Conservation (phyloP, 2,329 filamentous ascomycete species). For the Macrophomina pseudophaseolina region DNA sequence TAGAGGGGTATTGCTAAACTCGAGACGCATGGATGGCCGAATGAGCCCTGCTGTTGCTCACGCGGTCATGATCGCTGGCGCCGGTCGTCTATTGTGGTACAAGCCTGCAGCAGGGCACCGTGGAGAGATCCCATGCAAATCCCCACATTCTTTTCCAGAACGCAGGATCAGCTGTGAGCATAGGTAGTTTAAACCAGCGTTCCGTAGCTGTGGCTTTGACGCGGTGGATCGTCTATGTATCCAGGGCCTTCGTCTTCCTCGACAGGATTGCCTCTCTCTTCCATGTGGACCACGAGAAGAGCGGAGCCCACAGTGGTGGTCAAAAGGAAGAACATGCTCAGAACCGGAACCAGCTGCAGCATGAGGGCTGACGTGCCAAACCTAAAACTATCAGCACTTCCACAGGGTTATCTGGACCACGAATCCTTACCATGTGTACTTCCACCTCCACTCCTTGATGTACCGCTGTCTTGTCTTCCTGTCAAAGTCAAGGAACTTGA, state of each 20-base stretch:
- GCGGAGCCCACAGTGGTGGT: slow-evolving; percentile 85
- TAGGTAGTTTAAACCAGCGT: not conserved
- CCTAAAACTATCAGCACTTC: slow-evolving; percentile 40
- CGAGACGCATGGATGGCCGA: not conserved
- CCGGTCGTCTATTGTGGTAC: not conserved
- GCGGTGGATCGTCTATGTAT: slow-evolving; percentile 17
- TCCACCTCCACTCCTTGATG: slow-evolving; percentile 70
- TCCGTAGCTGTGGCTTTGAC: slow-evolving; percentile 14
- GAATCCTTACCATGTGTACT: slow-evolving; percentile 75
- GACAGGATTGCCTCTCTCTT: slow-evolving; percentile 56
- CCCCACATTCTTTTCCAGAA: too few species aligned
- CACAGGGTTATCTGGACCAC: too few species aligned
- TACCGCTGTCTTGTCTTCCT: slow-evolving; percentile 76
- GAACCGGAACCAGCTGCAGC: slow-evolving; percentile 82
- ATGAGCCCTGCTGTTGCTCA: too few species aligned
- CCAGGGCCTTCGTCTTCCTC: slow-evolving; percentile 7
- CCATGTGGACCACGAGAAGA: slow-evolving; percentile 82
- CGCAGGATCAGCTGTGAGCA: not conserved
- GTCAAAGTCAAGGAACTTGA: slow-evolving; percentile 74
- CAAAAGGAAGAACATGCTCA: slow-evolving; percentile 94
- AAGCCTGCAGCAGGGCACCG: too few species aligned
- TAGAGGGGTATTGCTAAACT: not conserved
- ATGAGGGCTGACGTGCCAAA: slow-evolving; percentile 86
- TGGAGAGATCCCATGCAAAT: too few species aligned
- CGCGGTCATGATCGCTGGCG: too few species aligned